A percentile compares a stretch with the other conserved stretches of the same genome.
Conservation (phyloP, 176 grass and related monocot species). For the Oryza meyeriana region DNA sequence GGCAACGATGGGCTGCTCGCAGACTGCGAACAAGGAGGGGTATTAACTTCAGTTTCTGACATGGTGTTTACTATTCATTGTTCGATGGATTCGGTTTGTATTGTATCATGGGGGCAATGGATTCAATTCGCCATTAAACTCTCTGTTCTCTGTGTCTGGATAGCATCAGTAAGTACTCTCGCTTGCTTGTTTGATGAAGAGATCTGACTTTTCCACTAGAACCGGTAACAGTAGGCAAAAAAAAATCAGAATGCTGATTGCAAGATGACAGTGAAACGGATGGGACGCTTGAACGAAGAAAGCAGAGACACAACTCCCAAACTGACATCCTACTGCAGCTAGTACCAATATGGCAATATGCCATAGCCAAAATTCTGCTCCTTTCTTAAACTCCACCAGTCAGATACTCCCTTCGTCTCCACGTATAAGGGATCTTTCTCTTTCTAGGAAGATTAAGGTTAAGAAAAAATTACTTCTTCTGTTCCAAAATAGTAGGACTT, state of each 20-base stretch:
- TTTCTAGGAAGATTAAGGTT: no score
- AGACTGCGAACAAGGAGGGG: background rate
- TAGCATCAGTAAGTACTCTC: background rate
- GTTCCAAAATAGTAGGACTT: no score
- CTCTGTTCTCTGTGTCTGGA: background rate
- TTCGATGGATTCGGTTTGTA: background rate
- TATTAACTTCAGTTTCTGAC: slow-evolving; percentile 30
- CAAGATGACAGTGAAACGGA: slow-evolving; percentile 13
- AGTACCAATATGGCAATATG: background rate
- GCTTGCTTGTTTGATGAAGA: background rate
- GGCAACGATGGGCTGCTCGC: slow-evolving; percentile 11
- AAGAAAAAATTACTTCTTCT: no score
- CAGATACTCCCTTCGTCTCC: no score
- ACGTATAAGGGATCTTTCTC: no score
- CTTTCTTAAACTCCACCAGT: no score
- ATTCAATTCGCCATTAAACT: background rate
- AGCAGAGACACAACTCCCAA: background rate
- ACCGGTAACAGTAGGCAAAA: background rate
- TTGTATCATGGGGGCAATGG: background rate
- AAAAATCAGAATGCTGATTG: slow-evolving; percentile 20
- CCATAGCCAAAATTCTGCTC: no score
- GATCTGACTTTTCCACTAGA: background rate
- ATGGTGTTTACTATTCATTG: slow-evolving; percentile 14
- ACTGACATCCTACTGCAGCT: background rate
- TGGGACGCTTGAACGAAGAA: slow-evolving; percentile 12